Percentiles rank a stretch among this genome's conserved stretches.
Evolutionary conservation across 257 asterid genomes (phyloP).

Genomic region (Gentiana macrophylla): DNA sequence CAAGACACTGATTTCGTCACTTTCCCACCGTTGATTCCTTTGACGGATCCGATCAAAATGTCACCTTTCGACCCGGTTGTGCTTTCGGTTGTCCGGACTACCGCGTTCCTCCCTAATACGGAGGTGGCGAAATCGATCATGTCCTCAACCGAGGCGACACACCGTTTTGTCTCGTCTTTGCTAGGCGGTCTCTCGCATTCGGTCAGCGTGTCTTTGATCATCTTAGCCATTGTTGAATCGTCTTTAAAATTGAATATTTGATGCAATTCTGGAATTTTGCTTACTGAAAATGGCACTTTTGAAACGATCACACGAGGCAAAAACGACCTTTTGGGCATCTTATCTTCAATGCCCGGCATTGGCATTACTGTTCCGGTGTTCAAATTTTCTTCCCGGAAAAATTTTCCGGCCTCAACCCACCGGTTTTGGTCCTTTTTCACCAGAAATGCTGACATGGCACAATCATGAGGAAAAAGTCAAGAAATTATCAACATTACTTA

Average conservation of each 20-base stretch:
- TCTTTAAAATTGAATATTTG: slow-evolving; percentile 25
- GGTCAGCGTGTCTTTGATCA: slow-evolving; percentile 26
- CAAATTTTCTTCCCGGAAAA: slow-evolving; percentile 59
- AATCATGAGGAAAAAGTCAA: too few relatives aligned
- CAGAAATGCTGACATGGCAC: too few relatives aligned
- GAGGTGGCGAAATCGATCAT: slow-evolving; percentile 58
- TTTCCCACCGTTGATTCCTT: slow-evolving; percentile 46
- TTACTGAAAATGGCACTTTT: slow-evolving; percentile 39
- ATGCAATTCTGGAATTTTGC: slow-evolving; percentile 20
- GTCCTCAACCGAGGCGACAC: slow-evolving; percentile 68
- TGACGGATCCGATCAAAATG: slow-evolving; percentile 49
- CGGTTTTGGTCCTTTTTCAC: too few relatives aligned
- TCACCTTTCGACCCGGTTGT: slow-evolving; percentile 41
- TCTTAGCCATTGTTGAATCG: slow-evolving; percentile 37
- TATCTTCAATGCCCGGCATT: slow-evolving; percentile 68
- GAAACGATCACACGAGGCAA: slow-evolving; percentile 53
- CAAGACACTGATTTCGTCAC: slow-evolving; percentile 76
- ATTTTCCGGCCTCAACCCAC: slow-evolving; percentile 62
- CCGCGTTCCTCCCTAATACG: slow-evolving; percentile 36
- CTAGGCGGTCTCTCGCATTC: slow-evolving; percentile 70
- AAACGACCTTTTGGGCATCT: slow-evolving; percentile 82
- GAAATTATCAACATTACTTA: too few relatives aligned
- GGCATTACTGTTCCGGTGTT: slow-evolving; percentile 41
- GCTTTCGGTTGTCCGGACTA: slow-evolving; percentile 45
- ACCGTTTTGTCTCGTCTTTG: slow-evolving; percentile 51